These are phyloP conservation scores for Blastobotrys proliferans DNA, from an alignment of 1,139 yeast species.

Conservation along the genomic window DNA sequence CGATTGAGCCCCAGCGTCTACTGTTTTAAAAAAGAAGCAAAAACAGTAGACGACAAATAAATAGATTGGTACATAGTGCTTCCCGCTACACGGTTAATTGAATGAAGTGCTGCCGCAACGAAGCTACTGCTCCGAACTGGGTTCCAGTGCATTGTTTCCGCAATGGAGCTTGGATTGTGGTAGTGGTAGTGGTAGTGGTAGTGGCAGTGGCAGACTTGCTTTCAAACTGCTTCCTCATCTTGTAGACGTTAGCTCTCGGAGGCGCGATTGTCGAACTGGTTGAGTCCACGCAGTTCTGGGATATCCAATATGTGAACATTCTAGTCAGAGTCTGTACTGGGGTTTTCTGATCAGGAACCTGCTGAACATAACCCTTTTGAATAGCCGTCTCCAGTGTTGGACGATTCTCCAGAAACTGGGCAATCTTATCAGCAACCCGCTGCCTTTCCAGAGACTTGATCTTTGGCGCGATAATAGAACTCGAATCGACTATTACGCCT, in stretches of 20 bases:
- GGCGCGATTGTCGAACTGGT: slow-evolving; percentile 21
- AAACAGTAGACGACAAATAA: too few species aligned
- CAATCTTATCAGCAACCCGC: slow-evolving; percentile 22
- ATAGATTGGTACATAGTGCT: too few species aligned
- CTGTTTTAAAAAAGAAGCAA: too few species aligned
- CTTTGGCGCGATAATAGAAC: neutral
- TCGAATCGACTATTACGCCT: slow-evolving; percentile 17
- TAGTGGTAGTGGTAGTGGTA: neutral
- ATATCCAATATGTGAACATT: slow-evolving; percentile 26
- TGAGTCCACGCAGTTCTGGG: neutral
- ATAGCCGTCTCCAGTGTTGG: slow-evolving; percentile 27
- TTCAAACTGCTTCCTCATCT: slow-evolving; percentile 26
- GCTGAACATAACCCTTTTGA: slow-evolving; percentile 18
- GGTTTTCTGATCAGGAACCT: slow-evolving; percentile 11
- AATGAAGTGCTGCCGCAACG: slow-evolving; percentile 23
- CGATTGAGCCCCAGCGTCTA: too few species aligned
- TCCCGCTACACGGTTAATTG: slow-evolving; percentile 2
- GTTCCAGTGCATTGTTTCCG: slow-evolving; percentile 16
- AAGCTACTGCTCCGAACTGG: slow-evolving; percentile 20
- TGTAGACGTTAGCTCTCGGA: slow-evolving; percentile 27
- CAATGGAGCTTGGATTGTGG: slow-evolving; percentile 1
- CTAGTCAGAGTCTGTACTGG: slow-evolving; percentile 26
- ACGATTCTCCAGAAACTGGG: slow-evolving; percentile 23
- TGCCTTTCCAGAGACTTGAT: slow-evolving; percentile 24
- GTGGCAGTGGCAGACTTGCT: slow-evolving; percentile 4